phyloP scores from a whole-genome alignment of 1,284 basidiomycete species.

The Apiotrichum domesticum region DNA sequence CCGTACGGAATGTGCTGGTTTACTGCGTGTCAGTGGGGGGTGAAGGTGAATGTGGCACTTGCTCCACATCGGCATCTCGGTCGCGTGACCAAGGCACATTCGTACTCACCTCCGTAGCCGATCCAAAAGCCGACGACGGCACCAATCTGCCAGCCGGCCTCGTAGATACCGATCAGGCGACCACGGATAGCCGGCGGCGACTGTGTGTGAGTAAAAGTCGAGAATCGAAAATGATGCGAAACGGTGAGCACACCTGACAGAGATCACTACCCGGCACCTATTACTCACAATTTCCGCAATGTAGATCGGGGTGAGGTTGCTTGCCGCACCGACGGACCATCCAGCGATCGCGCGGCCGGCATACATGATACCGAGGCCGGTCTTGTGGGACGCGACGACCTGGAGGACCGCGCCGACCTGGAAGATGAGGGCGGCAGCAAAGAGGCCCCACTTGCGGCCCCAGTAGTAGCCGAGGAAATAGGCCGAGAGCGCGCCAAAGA shows the following conservation, averaged over 20 bases:
- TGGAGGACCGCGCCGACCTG: slow-evolving; percentile 36
- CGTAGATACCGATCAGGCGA: slow-evolving; percentile 52
- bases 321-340: slow-evolving; percentile 34
- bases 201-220: too few species aligned
- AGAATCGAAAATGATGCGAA: too few species aligned
- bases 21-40: slow-evolving; percentile 11
- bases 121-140: slow-evolving; percentile 48
- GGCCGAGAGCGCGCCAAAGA: slow-evolving; percentile 22
- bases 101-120: slow-evolving; percentile 26
- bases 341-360: slow-evolving; percentile 38
- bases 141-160: slow-evolving; percentile 47
- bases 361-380: slow-evolving; percentile 30
- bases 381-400: slow-evolving; percentile 28
- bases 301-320: slow-evolving; percentile 37
- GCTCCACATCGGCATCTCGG: too few species aligned
- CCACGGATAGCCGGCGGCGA: slow-evolving; percentile 43
- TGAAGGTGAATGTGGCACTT: too few species aligned
- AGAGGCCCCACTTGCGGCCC: slow-evolving; percentile 31
- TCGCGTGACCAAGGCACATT: too few species aligned
- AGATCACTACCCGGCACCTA: too few species aligned
- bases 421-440: slow-evolving; percentile 35
- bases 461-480: slow-evolving; percentile 20
- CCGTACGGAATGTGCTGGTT: slow-evolving; percentile 49
- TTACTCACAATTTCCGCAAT: slow-evolving; percentile 39
- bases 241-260: too few species aligned